A percentile compares a stretch with the other conserved stretches of the same genome.
phyloP scores from a whole-genome alignment of 176 grass and related monocot species.

The Eragrostis nindensis region DNA sequence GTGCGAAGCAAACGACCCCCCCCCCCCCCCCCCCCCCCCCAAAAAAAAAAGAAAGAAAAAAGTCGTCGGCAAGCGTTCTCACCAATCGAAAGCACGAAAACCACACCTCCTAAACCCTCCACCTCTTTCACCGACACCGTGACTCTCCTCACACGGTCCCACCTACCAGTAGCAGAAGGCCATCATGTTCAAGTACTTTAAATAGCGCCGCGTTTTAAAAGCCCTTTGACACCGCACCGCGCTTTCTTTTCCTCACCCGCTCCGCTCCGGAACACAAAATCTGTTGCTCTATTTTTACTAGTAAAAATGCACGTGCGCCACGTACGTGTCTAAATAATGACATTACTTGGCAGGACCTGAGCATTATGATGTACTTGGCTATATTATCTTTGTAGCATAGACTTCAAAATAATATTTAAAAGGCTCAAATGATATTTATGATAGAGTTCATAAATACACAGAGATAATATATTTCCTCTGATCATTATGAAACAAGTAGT shows the following conservation, averaged over 20 bases:
- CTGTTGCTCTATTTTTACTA: background rate
- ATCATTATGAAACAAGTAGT: too few relatives aligned
- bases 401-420: too few relatives aligned
- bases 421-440: too few relatives aligned
- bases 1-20: background rate
- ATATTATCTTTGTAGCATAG: too few relatives aligned
- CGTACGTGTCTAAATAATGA: too few relatives aligned
- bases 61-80: conserved; percentile 49
- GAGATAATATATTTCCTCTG: too few relatives aligned
- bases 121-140: background rate
- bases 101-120: rapidly evolving
- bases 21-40: too few relatives aligned
- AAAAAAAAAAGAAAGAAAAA: background rate
- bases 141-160: rapidly evolving
- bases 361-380: too few relatives aligned
- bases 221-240: background rate
- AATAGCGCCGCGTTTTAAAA: conserved; percentile 15
- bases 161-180: rapidly evolving
- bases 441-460: too few relatives aligned
- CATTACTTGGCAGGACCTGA: too few relatives aligned
- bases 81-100: background rate
- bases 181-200: rapidly evolving
- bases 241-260: background rate
- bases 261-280: background rate
- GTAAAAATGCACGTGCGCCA: too few relatives aligned